A percentile compares a stretch with the other conserved stretches of the same genome.
Evolutionary conservation across 2,329 filamentous ascomycete species (phyloP).

Genomic region (Kalaharituber pfeilii): DNA sequence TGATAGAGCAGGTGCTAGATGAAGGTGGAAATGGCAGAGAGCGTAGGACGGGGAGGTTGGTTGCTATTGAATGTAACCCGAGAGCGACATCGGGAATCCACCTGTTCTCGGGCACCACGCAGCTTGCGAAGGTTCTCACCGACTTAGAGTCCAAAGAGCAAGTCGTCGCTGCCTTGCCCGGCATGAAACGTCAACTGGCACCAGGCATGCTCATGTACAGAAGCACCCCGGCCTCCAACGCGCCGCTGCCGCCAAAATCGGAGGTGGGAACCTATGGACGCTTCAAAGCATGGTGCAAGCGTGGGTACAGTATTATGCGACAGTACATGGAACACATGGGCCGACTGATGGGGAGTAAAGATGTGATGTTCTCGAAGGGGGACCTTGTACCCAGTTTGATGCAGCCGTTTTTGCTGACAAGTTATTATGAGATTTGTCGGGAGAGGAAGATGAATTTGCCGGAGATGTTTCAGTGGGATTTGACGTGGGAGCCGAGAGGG

Average conservation of each 20-base stretch:
- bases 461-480: conserved; percentile 21
- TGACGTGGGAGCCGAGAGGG: conserved; percentile 17
- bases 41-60: neutral
- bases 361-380: conserved; percentile 23
- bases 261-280: neutral
- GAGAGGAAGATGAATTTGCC: conserved; percentile 18
- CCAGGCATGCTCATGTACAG: conserved; percentile 10
- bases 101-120: conserved; percentile 20
- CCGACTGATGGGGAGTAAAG: conserved; percentile 22
- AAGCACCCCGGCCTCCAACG: conserved; percentile 6
- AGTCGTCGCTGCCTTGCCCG: neutral
- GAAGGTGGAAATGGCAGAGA: neutral
- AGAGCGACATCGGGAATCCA: conserved; percentile 24
- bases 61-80: conserved; percentile 24
- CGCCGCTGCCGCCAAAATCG: neutral
- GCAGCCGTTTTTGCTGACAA: conserved; percentile 24
- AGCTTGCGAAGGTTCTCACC: conserved; percentile 13
- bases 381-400: conserved; percentile 22
- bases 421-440: conserved; percentile 23
- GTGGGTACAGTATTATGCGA: conserved; percentile 4
- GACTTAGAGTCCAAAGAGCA: too few relatives aligned
- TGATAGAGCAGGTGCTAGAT: conserved; percentile 19
- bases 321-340: conserved; percentile 23
- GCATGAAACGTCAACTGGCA: neutral
- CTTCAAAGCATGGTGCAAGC: neutral